Conservation (phyloP, 1,139 yeast species). For the Scheffersomyces insectosa region DNA sequence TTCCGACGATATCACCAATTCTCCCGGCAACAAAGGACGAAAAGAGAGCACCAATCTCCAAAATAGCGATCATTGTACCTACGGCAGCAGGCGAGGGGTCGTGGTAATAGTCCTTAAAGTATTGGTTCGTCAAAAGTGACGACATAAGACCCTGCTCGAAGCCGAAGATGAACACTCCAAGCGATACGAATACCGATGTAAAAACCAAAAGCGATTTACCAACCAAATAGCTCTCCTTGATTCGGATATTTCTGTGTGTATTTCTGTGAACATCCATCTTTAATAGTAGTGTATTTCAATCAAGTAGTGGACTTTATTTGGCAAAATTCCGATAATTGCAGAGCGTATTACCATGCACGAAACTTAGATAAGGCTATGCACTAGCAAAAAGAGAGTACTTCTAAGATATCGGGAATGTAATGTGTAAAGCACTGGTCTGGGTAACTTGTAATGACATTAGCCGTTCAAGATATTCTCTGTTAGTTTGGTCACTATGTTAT, state of each 20-base stretch:
- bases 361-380: too few relatives aligned
- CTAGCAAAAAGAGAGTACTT: too few relatives aligned
- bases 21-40: slow-evolving; percentile 77
- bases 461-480: too few relatives aligned
- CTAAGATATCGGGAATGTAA: too few relatives aligned
- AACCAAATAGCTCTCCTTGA: slow-evolving; percentile 47
- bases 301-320: too few relatives aligned
- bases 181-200: slow-evolving; percentile 59
- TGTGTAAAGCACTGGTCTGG: too few relatives aligned
- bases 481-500: too few relatives aligned
- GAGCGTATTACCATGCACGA: too few relatives aligned
- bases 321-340: too few relatives aligned
- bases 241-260: slow-evolving; percentile 30
- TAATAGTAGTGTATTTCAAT: not conserved
- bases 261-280: slow-evolving; percentile 16
- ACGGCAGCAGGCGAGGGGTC: slow-evolving; percentile 68
- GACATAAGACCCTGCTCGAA: slow-evolving; percentile 66
- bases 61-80: slow-evolving; percentile 81
- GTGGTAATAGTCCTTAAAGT: slow-evolving; percentile 71
- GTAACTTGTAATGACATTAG: too few relatives aligned
- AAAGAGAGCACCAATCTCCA: slow-evolving; percentile 81
- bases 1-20: slow-evolving; percentile 77
- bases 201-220: slow-evolving; percentile 55
- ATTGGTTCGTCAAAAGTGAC: slow-evolving; percentile 63
- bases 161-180: slow-evolving; percentile 62